Evolutionary conservation across 2,329 filamentous ascomycete species (phyloP).

Genomic region (Podosphaera fusca): DNA sequence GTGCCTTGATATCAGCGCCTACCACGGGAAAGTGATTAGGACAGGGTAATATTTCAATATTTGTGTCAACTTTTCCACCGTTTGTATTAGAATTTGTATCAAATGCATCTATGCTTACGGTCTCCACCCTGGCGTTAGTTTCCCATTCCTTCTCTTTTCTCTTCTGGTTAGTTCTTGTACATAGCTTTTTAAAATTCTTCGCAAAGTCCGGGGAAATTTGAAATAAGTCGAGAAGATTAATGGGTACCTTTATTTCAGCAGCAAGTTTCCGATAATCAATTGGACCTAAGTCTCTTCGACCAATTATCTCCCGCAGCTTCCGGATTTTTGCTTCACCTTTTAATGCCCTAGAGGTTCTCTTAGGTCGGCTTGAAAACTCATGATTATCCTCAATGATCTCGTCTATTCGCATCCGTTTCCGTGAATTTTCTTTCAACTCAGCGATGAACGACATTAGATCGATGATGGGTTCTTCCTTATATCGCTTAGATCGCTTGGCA

Average conservation of each 20-base stretch:
- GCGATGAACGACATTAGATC: neutral
- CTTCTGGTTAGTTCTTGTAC: neutral
- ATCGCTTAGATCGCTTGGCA: too few relatives aligned
- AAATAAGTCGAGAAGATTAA: neutral
- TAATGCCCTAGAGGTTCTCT: neutral
- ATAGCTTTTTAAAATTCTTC: neutral
- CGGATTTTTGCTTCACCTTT: neutral
- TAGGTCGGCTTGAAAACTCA: neutral
- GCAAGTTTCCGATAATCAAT: neutral
- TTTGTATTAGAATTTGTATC: too few relatives aligned
- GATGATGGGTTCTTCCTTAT: neutral
- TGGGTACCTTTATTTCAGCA: neutral
- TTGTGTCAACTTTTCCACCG: neutral
- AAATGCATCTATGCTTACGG: neutral
- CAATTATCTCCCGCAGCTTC: neutral
- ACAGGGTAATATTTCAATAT: too few relatives aligned
- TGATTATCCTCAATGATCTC: neutral
- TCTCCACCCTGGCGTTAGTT: neutral
- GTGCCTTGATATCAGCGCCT: neutral
- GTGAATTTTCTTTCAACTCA: neutral
- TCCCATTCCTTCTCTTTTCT: neutral
- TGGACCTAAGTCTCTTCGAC: neutral
- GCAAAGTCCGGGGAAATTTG: conserved; percentile 1
- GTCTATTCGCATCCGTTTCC: neutral
- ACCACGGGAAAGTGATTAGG: neutral